phyloP scores from a whole-genome alignment of 371 early-diverging fungal species.

The Dichotomocladium elegans region DNA sequence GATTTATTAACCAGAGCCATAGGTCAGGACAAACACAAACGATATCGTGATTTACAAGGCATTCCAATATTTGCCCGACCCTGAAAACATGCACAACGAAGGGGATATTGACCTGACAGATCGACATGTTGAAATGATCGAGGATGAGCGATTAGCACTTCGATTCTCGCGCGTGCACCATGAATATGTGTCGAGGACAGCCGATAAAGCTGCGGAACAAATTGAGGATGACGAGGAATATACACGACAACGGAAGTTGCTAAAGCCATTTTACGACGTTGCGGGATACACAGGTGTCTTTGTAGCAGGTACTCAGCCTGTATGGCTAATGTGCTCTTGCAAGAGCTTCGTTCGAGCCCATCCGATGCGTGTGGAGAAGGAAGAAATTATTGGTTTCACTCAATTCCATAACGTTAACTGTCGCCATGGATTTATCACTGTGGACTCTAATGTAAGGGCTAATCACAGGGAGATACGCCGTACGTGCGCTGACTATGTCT shows the following conservation, averaged over 20 bases:
- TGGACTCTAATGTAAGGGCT: conserved; percentile 44
- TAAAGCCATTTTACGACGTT: conserved; percentile 65
- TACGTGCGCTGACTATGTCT: not conserved
- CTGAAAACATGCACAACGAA: conserved; percentile 16
- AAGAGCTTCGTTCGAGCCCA: conserved; percentile 75
- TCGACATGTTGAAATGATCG: not conserved
- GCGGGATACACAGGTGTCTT: conserved; percentile 85
- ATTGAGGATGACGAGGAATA: conserved; percentile 7
- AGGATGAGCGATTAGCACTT: conserved; percentile 57
- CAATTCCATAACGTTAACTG: conserved; percentile 84
- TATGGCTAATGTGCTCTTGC: conserved; percentile 73
- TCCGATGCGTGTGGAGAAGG: conserved; percentile 66
- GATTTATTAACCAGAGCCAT: conserved; percentile 2
- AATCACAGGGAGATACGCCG: not conserved
- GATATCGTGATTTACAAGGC: conserved; percentile 76
- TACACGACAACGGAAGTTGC: conserved; percentile 18
- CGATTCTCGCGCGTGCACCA: conserved; percentile 71
- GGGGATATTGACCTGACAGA: conserved; percentile 2
- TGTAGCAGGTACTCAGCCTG: conserved; percentile 78
- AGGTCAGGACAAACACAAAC: conserved; percentile 65
- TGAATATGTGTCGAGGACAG: conserved; percentile 62
- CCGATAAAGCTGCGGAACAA: conserved; percentile 13
- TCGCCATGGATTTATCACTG: conserved; percentile 75
- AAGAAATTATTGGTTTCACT: conserved; percentile 67
- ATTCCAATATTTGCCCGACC: conserved; percentile 44